Base-by-base conservation (phyloP, 345 rosid species). In the Erucastrum elatum region DNA sequence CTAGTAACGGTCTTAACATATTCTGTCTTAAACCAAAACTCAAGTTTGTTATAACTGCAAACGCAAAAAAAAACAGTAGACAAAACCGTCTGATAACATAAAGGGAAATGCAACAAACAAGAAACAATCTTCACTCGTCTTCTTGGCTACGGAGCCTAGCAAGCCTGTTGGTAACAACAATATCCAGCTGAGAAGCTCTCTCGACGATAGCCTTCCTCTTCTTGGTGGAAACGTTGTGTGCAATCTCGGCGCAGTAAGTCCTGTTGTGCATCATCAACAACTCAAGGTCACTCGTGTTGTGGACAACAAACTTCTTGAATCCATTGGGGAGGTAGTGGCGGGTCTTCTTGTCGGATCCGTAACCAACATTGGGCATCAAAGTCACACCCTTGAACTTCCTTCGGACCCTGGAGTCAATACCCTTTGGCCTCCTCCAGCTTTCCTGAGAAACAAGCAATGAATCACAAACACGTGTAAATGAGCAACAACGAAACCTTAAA, bases 231-330 rank as follows among this genome's bases (percentile, higher is more conserved):
- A 91, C 87, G 66, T 88, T 80, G 67, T 93, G 98, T 0, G 97
- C 97, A 69, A 93, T 93, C 83, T 93, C 97, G 0, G 96, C 97
- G 74, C 97, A 90, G 77, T 91, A 91, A 0, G 87, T 89, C 86
- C 97, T 87, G 90, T 93, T 93, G 80, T 91, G 98, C 98, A 93
- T 93, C 98, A 93, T 91, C 85, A 93, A 80, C 6, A 93, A 41
- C 74, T 88, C 98, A 7, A 91, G 95, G 72, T 91, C 98, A 31
- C 81, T 78, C 1, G 74, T 81, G 46, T 91, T 91, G 87, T 88
- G 94, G 9, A 93, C 97, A 1, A 91, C 88, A 39, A 90, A 93
- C 30, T 90, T 90, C 90, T 91, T 91, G 85, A 90, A 91, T 6
- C 95, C 94, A 76, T 93, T 91, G 2, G 94, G 95, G 76, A 91